Percentiles rank a stretch among this genome's conserved stretches.
phyloP scores from a whole-genome alignment of 176 grass and related monocot species.

The Microstegium vimineum region DNA sequence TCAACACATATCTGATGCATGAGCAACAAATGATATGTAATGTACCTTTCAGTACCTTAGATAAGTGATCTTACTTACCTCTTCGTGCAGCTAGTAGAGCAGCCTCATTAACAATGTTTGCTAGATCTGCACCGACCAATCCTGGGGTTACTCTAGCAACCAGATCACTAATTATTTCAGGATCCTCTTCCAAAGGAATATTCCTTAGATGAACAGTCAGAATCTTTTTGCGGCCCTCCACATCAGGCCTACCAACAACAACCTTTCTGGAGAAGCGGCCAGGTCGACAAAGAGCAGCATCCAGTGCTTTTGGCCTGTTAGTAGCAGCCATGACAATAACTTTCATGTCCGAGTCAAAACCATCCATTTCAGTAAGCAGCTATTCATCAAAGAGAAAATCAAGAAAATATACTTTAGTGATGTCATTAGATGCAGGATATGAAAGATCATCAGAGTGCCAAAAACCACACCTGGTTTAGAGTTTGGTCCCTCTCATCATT shows the following conservation, averaged over 20 bases:
- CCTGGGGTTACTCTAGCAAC: conserved; percentile 76
- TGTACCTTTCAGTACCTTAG: background rate
- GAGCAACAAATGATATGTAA: conserved; percentile 5
- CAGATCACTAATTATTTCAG: conserved; percentile 63
- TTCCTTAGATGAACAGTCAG: conserved; percentile 74
- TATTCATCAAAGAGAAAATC: conserved; percentile 41
- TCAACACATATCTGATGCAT: conserved; percentile 20
- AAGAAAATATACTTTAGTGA: conserved; percentile 10
- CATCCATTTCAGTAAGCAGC: conserved; percentile 98
- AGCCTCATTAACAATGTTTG: conserved; percentile 88
- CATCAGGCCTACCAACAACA: conserved; percentile 79
- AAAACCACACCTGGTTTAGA: conserved; percentile 72
- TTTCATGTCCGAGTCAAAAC: conserved; percentile 89
- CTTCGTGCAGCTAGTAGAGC: conserved; percentile 85
- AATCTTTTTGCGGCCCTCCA: conserved; percentile 79
- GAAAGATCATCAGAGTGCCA: background rate
- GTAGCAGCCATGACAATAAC: conserved; percentile 94
- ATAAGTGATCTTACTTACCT: conserved; percentile 41
- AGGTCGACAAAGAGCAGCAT: conserved; percentile 76
- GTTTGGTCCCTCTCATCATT: conserved; percentile 95
- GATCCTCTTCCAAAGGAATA: conserved; percentile 84
- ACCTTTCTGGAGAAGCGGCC: conserved; percentile 97
- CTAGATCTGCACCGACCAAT: conserved; percentile 88
- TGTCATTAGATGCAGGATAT: background rate
- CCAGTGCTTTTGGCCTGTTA: conserved; percentile 85